Conservation (phyloP, 225 moss, liverwort and hornwort genomes). For the Anthoceros angustus region DNA sequence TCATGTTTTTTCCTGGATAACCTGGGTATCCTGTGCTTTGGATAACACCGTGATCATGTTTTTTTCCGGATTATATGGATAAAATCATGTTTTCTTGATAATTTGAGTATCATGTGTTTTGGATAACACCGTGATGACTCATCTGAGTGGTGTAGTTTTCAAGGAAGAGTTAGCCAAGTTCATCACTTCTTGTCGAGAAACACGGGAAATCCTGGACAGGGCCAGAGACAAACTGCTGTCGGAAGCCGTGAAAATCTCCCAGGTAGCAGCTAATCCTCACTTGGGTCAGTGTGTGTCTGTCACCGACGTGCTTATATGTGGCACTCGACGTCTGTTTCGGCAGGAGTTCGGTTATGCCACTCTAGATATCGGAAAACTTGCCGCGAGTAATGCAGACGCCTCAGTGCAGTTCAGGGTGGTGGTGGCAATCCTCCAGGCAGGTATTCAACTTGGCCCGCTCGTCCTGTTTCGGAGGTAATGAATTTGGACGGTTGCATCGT, state of each 20-base stretch:
- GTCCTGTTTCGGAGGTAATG: constrained; percentile 4
- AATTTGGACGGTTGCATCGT: constrained; percentile 11
- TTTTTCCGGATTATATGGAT: neutral
- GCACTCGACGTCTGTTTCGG: constrained; percentile 4
- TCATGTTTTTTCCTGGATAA: neutral
- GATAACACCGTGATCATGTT: no score
- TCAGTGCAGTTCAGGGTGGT: constrained; percentile 52
- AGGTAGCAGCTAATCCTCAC: constrained; percentile 26
- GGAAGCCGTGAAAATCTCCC: constrained; percentile 40
- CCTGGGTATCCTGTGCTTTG: no score
- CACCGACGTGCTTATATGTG: neutral
- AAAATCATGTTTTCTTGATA: no score
- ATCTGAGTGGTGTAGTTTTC: constrained; percentile 23
- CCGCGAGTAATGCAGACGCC: constrained; percentile 36
- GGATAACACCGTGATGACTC: no score
- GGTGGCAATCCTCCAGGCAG: constrained; percentile 72
- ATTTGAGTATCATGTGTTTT: no score
- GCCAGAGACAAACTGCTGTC: constrained; percentile 48
- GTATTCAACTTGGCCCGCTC: constrained; percentile 5
- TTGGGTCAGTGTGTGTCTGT: constrained; percentile 6
- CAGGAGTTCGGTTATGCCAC: constrained; percentile 62
- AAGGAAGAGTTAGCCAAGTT: constrained; percentile 43
- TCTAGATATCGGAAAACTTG: constrained; percentile 38
- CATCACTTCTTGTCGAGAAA: constrained; percentile 60
- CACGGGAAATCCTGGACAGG: constrained; percentile 49